These are phyloP conservation scores for Excoecaria cochinchinensis DNA, from an alignment of 345 rosid species.

Conservation along the genomic window DNA sequence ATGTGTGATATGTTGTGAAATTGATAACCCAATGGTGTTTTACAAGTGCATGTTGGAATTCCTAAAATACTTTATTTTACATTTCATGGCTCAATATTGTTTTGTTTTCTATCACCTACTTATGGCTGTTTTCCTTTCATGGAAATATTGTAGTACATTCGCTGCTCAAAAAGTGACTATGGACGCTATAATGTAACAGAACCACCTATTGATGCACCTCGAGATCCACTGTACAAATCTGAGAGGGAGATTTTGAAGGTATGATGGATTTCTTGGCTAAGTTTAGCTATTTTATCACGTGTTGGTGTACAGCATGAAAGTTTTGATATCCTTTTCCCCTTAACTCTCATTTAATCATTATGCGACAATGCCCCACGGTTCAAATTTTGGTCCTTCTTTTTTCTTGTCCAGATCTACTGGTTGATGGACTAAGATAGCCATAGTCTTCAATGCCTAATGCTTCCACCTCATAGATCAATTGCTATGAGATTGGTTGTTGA, in stretches of 20 bases:
- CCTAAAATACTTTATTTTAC: not conserved
- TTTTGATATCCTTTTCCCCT: conserved; percentile 1
- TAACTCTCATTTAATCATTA: not conserved
- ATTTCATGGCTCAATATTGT: not conserved
- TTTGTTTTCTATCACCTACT: too few relatives aligned
- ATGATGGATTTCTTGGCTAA: conserved; percentile 18
- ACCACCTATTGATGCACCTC: conserved; percentile 86
- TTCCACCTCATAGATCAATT: not conserved
- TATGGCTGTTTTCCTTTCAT: conserved; percentile 4
- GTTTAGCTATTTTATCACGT: not conserved
- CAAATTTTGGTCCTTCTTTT: not conserved
- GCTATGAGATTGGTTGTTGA: not conserved
- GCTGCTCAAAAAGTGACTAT: conserved; percentile 79
- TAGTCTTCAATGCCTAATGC: not conserved
- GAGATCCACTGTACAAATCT: conserved; percentile 83
- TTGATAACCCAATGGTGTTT: not conserved
- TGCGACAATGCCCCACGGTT: not conserved
- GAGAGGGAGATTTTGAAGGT: conserved; percentile 82
- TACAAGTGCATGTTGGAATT: not conserved
- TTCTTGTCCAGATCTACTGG: not conserved
- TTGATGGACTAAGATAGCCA: not conserved
- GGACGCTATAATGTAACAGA: conserved; percentile 84
- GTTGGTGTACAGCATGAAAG: not conserved
- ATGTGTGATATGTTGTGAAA: not conserved
- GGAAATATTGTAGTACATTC: conserved; percentile 62